Base-by-base conservation (phyloP, 805 yeast species). In the Suhomyces prunicola region DNA sequence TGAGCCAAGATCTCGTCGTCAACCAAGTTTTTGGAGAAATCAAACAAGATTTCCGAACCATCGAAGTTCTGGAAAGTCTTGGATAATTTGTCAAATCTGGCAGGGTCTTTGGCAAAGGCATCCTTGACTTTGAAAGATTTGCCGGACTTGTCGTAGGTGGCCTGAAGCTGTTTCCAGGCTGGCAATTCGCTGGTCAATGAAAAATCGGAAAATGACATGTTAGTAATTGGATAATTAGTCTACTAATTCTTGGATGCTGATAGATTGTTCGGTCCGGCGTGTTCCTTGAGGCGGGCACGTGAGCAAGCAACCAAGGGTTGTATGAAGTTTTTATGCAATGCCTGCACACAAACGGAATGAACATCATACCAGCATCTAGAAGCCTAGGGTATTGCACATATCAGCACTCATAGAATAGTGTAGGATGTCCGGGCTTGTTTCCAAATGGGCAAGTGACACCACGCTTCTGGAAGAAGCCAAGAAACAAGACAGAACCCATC, bases 1-100 rank as follows among this genome's bases (percentile, higher is more conserved):
- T 83, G 71, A 33, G 73, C 61, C 61, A 90, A 73, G 67, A 93
- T 83, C 67, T 90, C 90, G 60, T 91, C 97, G 70, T 91, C 86
- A 69, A 94, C 79, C 71, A 94, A 80, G 76, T 94, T 94, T 83
- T 94, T 94, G 64, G 97, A 89, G 81, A 87, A 94, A 73, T 94
- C 99, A 67, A 93, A 94, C 64, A 93, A 76, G 68, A 94, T 88
- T 77, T 91, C 79, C 53, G 96, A 88, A 47, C 87, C 90, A 68
- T 93, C 97, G 71, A 68, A 88, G 80, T 93, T 94, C 63, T 77
- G 77, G 74, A 91, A 90, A 54, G 88, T 85, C 69, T 82, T 83
- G 60, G 94, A 82, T 70, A 80, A 86, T 72, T 88, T 90, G 57
- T 76, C 80, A 66, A 86, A 90, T 71, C 99, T 85, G 56, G 79